Evolutionary conservation across 1,139 yeast species (phyloP), one percentile per base, ranked within the genome.

Genomic region (Geotrichum histeridarum): DNA sequence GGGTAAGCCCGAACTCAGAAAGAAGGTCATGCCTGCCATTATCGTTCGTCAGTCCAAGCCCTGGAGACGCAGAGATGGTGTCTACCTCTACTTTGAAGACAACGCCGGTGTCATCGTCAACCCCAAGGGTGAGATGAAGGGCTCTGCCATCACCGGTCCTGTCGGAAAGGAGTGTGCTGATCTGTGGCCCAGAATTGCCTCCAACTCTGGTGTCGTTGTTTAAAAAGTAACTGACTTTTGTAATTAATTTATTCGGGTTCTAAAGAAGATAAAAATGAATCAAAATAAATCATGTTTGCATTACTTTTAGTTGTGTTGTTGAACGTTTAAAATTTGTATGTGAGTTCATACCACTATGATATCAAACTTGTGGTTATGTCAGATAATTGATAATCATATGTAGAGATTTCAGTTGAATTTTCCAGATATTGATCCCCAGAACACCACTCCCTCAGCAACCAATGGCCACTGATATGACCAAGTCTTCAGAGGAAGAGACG

Each of bases 101-200:
- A 94, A 94, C 76, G 99, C 99, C 67, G 99, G 99, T 86, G 99
- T 94, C 78, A 94, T 94, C 75, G 99, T 93, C 76, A 94, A 94
- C 82, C 99, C 99, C 76, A 94, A 94, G 93, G 99, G 99, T 83
- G 99, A 94, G 82, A 94, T 94, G 99, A 94, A 94, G 85, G 99
- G 99, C 80, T 94, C 99, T 69, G 99, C 99, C 74, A 93, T 94
- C 77, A 94, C 99, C 74, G 99, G 99, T 79, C 99, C 99, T 73
- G 99, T 94, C 75, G 99, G 97, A 78, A 94, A 93, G 84, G 99
- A 94, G 83, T 93, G 99, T 83, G 99, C 99, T 77, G 99, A 94
- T 77, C 87, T 94, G 79, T 94, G 99, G 99, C 99, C 99, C 77
- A 91, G 99, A 85, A 93, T 94, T 81, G 99, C 99, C 75, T 90